Conservation (phyloP, 495 filamentous ascomycete genomes). For the Chaetomium cochliodes region DNA sequence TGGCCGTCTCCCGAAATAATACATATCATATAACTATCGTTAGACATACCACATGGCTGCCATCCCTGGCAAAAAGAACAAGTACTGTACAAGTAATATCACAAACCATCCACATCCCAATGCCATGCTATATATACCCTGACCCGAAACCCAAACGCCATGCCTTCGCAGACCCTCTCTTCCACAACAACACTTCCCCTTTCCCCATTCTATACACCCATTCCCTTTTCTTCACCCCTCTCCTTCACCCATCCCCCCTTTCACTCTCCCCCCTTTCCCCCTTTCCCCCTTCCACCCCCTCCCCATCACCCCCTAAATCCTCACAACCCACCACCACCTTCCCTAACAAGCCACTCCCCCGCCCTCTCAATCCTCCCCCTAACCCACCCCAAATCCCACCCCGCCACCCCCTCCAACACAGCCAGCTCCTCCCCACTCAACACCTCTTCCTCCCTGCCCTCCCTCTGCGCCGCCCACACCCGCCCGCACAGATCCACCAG, state of each 20-base stretch:
- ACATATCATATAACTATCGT: not conserved
- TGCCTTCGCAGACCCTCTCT: not conserved
- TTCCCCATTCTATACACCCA: not conserved
- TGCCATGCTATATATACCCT: not conserved
- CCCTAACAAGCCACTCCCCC: not conserved
- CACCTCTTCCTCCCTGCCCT: constrained; percentile 23
- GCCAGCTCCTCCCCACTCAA: constrained; percentile 24
- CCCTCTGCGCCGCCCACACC: constrained; percentile 28
- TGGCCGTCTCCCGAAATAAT: not conserved
- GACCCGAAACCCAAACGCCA: not conserved
- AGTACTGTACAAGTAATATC: not conserved
- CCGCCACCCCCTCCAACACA: constrained; percentile 27
- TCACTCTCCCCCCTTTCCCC: not conserved
- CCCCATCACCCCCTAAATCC: not conserved
- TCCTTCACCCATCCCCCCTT: not conserved
- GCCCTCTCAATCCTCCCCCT: not conserved
- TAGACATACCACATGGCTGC: not conserved
- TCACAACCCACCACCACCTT: not conserved
- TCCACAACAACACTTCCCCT: too few species aligned
- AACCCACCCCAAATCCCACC: constrained; percentile 30
- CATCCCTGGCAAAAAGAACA: not conserved
- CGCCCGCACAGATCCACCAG: constrained; percentile 24
- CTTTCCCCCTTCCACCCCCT: not conserved
- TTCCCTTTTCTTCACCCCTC: too few species aligned
- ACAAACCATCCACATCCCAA: not conserved